phyloP scores from a whole-genome alignment of 2,329 filamentous ascomycete genomes.

The Clonostachys byssicola region DNA sequence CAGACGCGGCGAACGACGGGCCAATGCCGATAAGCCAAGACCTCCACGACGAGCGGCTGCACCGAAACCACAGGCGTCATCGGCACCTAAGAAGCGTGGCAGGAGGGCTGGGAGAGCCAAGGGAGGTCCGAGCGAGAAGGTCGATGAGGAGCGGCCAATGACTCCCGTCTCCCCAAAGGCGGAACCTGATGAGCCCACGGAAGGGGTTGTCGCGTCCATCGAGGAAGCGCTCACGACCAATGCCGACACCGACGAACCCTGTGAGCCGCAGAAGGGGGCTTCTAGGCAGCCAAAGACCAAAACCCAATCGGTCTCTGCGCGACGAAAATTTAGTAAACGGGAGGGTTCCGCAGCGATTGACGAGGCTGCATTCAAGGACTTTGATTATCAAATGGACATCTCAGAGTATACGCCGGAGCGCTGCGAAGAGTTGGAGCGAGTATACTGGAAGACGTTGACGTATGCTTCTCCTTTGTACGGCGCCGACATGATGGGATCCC shows the following conservation, averaged over 20 bases:
- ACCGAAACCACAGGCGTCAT: constrained; percentile 19
- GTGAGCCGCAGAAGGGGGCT: constrained; percentile 40
- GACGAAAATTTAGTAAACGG: constrained; percentile 79
- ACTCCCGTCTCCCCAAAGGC: constrained; percentile 52
- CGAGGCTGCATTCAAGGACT: constrained; percentile 84
- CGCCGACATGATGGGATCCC: constrained; percentile 90
- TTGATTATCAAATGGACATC: constrained; percentile 84
- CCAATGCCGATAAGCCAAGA: constrained; percentile 51
- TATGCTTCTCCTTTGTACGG: constrained; percentile 95
- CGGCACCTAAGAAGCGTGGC: constrained; percentile 31
- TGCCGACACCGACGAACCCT: constrained; percentile 31
- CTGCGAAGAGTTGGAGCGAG: constrained; percentile 89
- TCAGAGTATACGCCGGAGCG: constrained; percentile 88
- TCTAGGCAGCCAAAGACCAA: constrained; percentile 49
- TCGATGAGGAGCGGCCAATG: constrained; percentile 49
- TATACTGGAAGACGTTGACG: constrained; percentile 96
- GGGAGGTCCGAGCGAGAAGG: constrained; percentile 28
- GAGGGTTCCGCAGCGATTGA: constrained; percentile 78
- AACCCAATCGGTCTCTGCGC: constrained; percentile 75
- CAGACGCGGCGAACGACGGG: constrained; percentile 75
- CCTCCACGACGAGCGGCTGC: constrained; percentile 31
- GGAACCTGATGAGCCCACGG: constrained; percentile 20
- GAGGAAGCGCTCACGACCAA: constrained; percentile 36
- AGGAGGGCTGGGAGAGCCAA: constrained; percentile 27
- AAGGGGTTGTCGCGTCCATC: constrained; percentile 37